Percentiles rank a stretch among this genome's conserved stretches.
phyloP scores from a whole-genome alignment of 176 grass and related monocot genomes.

The Tillandsia leiboldiana region DNA sequence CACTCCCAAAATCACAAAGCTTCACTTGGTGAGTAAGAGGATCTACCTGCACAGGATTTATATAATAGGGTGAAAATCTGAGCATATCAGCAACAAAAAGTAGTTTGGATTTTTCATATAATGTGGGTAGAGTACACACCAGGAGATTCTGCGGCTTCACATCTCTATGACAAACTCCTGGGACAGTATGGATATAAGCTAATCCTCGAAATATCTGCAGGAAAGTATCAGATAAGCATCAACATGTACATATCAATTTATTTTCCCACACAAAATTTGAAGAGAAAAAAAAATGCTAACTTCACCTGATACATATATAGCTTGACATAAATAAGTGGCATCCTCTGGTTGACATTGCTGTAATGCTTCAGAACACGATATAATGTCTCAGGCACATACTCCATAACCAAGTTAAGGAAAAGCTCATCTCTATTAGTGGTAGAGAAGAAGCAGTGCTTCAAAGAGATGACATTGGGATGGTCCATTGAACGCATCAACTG shows the following conservation, averaged over 20 bases:
- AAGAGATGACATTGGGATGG: slow-evolving; percentile 75
- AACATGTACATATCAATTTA: slow-evolving; percentile 1
- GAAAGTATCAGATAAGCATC: slow-evolving; percentile 10
- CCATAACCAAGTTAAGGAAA: slow-evolving; percentile 98
- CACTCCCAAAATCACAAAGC: slow-evolving; percentile 98
- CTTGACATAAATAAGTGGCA: slow-evolving; percentile 91
- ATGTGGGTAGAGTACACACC: slow-evolving; percentile 35
- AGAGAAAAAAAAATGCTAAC: slow-evolving; percentile 1
- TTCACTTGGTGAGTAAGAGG: slow-evolving; percentile 94
- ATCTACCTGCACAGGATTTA: slow-evolving; percentile 47
- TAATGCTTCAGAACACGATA: slow-evolving; percentile 88
- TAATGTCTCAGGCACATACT: slow-evolving; percentile 80
- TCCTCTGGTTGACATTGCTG: slow-evolving; percentile 92
- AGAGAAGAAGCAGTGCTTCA: slow-evolving; percentile 99
- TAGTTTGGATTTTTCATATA: not conserved
- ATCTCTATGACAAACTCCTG: slow-evolving; percentile 95
- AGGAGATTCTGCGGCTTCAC: slow-evolving; percentile 96
- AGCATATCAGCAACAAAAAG: slow-evolving; percentile 16
- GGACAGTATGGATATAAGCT: slow-evolving; percentile 86
- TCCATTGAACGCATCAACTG: slow-evolving; percentile 92
- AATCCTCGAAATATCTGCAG: slow-evolving; percentile 87
- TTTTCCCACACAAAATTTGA: not conserved
- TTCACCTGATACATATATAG: slow-evolving; percentile 88
- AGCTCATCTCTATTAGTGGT: slow-evolving; percentile 90
- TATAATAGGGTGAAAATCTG: slow-evolving; percentile 6